These are phyloP conservation scores for Fraxinus paxiana DNA, from an alignment of 305 asterid genomes.

Conservation along the genomic window DNA sequence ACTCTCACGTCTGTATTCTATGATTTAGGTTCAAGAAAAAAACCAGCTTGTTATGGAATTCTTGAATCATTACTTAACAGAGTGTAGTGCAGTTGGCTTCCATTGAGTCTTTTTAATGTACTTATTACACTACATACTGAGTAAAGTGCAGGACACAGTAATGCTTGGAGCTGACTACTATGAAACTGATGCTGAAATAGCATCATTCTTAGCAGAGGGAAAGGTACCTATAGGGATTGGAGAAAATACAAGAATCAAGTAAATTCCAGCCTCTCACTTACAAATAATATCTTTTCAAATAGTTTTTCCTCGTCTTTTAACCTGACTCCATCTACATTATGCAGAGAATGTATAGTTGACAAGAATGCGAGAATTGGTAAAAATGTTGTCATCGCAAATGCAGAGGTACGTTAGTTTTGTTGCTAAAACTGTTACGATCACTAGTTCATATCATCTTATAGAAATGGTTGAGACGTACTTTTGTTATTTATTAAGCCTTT, in stretches of 20 bases:
- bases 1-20: background rate
- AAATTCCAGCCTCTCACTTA: constrained; percentile 19
- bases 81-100: background rate
- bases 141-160: constrained; percentile 62
- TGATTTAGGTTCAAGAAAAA: background rate
- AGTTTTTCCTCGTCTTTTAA: constrained; percentile 17
- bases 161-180: constrained; percentile 92
- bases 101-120: background rate
- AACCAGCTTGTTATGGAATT: background rate
- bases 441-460: background rate
- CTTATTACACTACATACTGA: background rate
- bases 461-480: background rate
- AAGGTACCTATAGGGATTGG: constrained; percentile 89
- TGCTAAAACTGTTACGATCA: background rate
- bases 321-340: constrained; percentile 8
- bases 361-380: constrained; percentile 90
- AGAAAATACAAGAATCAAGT: constrained; percentile 89
- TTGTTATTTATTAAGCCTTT: background rate
- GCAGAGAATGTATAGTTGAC: constrained; percentile 89
- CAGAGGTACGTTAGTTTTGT: constrained; percentile 50
- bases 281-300: constrained; percentile 4
- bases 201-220: constrained; percentile 62
- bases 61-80: background rate
- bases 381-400: constrained; percentile 68
- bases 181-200: constrained; percentile 79